A percentile compares a stretch with the other conserved stretches of the same genome.
phyloP scores from a whole-genome alignment of 352 stramenopile genomes.

The Pythium vanterpoolii region DNA sequence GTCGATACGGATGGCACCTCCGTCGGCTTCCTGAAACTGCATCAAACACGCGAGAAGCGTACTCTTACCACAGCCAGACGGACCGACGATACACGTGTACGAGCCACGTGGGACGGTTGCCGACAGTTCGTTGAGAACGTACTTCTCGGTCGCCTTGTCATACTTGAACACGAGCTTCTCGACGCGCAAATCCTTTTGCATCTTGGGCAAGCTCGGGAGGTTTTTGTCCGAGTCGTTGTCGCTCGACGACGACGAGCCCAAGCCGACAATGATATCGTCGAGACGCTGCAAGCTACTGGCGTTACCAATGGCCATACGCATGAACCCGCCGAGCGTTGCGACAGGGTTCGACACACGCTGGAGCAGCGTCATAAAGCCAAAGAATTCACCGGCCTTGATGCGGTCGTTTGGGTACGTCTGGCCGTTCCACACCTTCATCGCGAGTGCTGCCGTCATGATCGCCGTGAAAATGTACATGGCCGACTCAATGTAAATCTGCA shows the following conservation, averaged over 20 bases:
- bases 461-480: constrained; percentile 90
- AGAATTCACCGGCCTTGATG: constrained; percentile 77
- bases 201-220: constrained; percentile 72
- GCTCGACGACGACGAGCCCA: constrained; percentile 31
- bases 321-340: constrained; percentile 82
- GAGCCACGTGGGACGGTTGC: constrained; percentile 69
- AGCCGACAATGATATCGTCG: constrained; percentile 78
- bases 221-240: constrained; percentile 44
- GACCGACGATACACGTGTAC: constrained; percentile 84
- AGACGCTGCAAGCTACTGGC: constrained; percentile 84
- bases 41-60: constrained; percentile 84
- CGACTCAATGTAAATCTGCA: constrained; percentile 90
- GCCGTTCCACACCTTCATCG: constrained; percentile 79
- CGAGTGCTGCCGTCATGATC: constrained; percentile 80
- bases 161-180: constrained; percentile 88
- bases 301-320: constrained; percentile 87
- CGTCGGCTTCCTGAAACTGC: constrained; percentile 85
- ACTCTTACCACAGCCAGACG: constrained; percentile 86
- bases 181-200: constrained; percentile 73
- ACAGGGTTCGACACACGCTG: constrained; percentile 80
- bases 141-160: constrained; percentile 80
- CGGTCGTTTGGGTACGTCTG: constrained; percentile 27
- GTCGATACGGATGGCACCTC: constrained; percentile 77
- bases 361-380: constrained; percentile 78
- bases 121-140: constrained; percentile 74